Evolutionary conservation across 2,329 filamentous ascomycete species (phyloP).

Genomic region (Botrytis aclada): DNA sequence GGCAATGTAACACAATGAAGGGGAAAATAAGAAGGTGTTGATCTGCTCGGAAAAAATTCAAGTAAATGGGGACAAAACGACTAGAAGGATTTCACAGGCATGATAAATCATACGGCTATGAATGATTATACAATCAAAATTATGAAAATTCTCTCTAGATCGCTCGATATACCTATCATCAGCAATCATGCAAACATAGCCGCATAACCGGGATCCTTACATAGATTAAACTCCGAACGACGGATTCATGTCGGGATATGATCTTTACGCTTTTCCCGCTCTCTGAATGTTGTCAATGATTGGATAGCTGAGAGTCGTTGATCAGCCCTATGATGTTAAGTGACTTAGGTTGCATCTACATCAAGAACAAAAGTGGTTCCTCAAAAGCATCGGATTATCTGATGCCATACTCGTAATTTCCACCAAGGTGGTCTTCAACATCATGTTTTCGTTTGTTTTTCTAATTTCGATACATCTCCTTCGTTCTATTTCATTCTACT

Average conservation of each 20-base stretch:
- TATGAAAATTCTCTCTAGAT: neutral
- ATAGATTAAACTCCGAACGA: neutral
- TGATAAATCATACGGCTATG: neutral
- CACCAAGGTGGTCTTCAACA: neutral
- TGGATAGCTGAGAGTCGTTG: neutral
- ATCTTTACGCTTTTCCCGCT: neutral
- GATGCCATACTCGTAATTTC: neutral
- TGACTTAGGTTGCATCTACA: neutral
- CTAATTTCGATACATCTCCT: neutral
- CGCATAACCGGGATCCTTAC: neutral
- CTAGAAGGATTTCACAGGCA: neutral
- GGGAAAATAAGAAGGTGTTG: neutral
- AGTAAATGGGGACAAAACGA: neutral
- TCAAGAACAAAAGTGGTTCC: neutral
- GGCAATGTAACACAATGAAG: neutral
- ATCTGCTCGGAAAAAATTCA: neutral
- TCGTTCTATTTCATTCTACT: neutral
- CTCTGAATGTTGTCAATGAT: neutral
- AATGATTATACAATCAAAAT: neutral
- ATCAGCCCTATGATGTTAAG: conserved; percentile 11
- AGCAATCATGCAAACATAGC: neutral
- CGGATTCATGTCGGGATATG: conserved; percentile 6
- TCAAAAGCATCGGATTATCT: neutral
- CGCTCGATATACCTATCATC: neutral
- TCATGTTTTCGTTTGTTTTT: neutral